Evolutionary conservation across 1,284 basidiomycete genomes (phyloP), one percentile per base, ranked within the genome.

Genomic region (Cryptococcus deneoformans): DNA sequence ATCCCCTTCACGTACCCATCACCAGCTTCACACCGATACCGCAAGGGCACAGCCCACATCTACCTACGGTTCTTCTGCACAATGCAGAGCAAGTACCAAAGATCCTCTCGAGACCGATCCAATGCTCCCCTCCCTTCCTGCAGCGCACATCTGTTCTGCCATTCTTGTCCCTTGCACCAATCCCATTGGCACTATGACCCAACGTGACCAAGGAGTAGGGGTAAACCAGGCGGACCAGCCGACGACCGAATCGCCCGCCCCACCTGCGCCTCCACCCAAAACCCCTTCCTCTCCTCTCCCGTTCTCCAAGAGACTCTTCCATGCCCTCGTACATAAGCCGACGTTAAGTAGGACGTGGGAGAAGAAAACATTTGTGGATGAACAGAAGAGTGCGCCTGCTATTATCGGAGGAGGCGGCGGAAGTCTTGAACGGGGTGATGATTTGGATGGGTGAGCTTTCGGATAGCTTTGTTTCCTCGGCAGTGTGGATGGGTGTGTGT

Each of bases 311-410:
- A 43, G 53, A 46, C 51, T 63, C 2, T 35, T 62, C 16, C 29
- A 24, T 9, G 59, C 64, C 1, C 20, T 63, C 3, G 44, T 49
- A 14, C 50, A 51, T 14, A 63, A 65, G 37, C 61, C 61, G 2
- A 61, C 57, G 14, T 29, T 67, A 29, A 56, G 58, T 12, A 56
- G 59, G 40, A 64, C 65, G 6, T 67, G 65, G 65, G 63, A 62
- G 42, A 62, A 62, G 53, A 59, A 49, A 40, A 37, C 54, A 2
- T 67, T 56, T 47, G 45, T 42, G 24, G 65, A 62, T 11, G 58
- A 66, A 45, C 46, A 42, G 45, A 46, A 34, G 16, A 54, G 44
- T 20, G 39, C 47, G 7, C 58, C 46, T 9, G 24, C 46, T 3
- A 8, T 12, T 34, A 5, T 29, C 6, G 8, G 44, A 46, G 52